Evolutionary conservation across 805 yeast genomes (phyloP).

Genomic region (Komagataella populi): DNA sequence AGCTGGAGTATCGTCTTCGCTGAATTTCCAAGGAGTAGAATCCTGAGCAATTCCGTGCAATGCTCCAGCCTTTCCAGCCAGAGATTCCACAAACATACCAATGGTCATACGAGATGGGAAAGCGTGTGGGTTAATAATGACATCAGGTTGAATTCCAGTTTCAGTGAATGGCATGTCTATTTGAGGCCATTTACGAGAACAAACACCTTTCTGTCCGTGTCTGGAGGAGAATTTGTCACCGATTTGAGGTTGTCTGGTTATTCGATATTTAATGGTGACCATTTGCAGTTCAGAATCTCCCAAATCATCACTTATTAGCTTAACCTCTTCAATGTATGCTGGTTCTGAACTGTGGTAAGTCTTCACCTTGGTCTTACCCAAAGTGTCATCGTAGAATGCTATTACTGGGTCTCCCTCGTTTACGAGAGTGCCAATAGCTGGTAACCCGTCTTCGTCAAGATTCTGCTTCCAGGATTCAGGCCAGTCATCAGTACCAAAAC

Average conservation of each 20-base stretch:
- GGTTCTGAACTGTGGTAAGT: slow-evolving; percentile 91
- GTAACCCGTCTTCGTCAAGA: slow-evolving; percentile 87
- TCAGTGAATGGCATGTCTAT: slow-evolving; percentile 96
- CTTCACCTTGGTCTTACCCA: slow-evolving; percentile 83
- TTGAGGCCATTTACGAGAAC: slow-evolving; percentile 96
- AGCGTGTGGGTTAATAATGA: slow-evolving; percentile 96
- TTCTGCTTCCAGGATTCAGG: slow-evolving; percentile 84
- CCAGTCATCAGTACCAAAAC: slow-evolving; percentile 88
- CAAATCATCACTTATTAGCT: slow-evolving; percentile 73
- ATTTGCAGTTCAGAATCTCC: slow-evolving; percentile 71
- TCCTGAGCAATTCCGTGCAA: slow-evolving; percentile 96
- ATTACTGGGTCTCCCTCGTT: slow-evolving; percentile 94
- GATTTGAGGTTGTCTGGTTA: slow-evolving; percentile 84
- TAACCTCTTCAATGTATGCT: slow-evolving; percentile 91
- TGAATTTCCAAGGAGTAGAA: slow-evolving; percentile 91
- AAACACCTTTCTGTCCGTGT: slow-evolving; percentile 98
- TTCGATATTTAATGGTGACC: slow-evolving; percentile 77
- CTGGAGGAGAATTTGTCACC: slow-evolving; percentile 97
- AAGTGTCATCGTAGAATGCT: slow-evolving; percentile 83
- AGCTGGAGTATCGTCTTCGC: slow-evolving; percentile 89
- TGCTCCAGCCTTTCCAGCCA: slow-evolving; percentile 99
- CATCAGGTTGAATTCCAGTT: slow-evolving; percentile 93
- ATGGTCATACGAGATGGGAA: slow-evolving; percentile 99
- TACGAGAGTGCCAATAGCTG: slow-evolving; percentile 74
- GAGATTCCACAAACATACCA: slow-evolving; percentile 97